A percentile compares a stretch with the other conserved stretches of the same genome.
phyloP scores from a whole-genome alignment of 2,329 filamentous ascomycete species.

The Amauroascus verrucosus region DNA sequence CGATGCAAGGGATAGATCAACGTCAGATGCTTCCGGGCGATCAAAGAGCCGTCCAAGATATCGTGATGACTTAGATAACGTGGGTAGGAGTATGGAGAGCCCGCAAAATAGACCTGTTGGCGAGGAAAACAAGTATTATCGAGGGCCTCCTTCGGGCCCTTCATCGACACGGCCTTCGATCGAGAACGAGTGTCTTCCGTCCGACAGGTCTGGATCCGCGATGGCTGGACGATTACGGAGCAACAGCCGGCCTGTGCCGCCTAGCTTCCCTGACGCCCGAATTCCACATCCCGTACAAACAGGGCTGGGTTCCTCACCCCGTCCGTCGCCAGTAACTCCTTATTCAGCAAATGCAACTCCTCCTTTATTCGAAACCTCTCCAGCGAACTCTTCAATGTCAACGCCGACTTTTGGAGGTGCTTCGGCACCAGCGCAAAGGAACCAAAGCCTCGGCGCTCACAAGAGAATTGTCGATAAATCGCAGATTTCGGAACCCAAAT shows the following conservation, averaged over 20 bases:
- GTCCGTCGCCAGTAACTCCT: constrained; percentile 38
- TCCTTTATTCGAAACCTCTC: constrained; percentile 38
- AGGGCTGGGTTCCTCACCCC: constrained; percentile 29
- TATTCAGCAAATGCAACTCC: constrained; percentile 47
- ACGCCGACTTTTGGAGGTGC: constrained; percentile 17
- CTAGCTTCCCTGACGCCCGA: constrained; percentile 21
- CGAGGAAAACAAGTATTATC: constrained; percentile 22
- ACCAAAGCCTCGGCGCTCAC: constrained; percentile 27
- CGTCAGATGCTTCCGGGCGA: constrained; percentile 44
- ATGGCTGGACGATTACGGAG: constrained; percentile 33
- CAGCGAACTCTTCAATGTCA: constrained; percentile 34
- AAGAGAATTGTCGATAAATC: constrained; percentile 52
- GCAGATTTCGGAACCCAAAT: constrained; percentile 52
- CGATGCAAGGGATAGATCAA: constrained; percentile 43
- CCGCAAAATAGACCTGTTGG: constrained; percentile 22
- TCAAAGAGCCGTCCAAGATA: constrained; percentile 45
- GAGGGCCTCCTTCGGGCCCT: constrained; percentile 23
- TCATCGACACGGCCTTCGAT: constrained; percentile 31
- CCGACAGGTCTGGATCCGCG: constrained; percentile 25
- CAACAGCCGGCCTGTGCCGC: constrained; percentile 26
- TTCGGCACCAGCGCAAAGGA: constrained; percentile 14
- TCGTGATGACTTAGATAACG: constrained; percentile 45
- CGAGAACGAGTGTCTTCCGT: constrained; percentile 23
- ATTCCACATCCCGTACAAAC: constrained; percentile 18
- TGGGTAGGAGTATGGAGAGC: constrained; percentile 37